Evolutionary conservation across 2,329 filamentous ascomycete genomes (phyloP).

Genomic region (Teratosphaeria gauchensis): DNA sequence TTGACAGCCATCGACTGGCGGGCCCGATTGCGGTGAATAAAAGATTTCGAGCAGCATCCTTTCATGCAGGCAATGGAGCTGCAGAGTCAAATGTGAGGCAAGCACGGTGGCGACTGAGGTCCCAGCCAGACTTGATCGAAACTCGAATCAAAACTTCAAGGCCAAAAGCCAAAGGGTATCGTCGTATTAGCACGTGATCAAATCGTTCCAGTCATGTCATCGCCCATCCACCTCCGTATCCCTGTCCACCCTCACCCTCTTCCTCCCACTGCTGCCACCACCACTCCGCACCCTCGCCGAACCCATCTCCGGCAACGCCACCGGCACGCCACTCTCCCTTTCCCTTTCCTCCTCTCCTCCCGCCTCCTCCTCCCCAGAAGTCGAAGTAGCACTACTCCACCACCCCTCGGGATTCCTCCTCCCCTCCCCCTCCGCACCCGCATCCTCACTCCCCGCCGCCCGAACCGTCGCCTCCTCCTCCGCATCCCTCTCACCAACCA

Average conservation of each 20-base stretch:
- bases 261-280: background rate
- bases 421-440: background rate
- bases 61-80: too few species aligned
- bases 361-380: background rate
- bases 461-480: background rate
- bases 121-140: too few species aligned
- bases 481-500: background rate
- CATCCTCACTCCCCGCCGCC: background rate
- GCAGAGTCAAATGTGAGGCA: too few species aligned
- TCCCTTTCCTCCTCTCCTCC: background rate
- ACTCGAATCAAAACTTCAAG: too few species aligned
- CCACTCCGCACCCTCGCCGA: background rate
- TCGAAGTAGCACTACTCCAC: conserved; percentile 4
- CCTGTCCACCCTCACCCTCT: background rate
- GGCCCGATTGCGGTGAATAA: too few species aligned
- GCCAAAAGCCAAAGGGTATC: too few species aligned
- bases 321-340: background rate
- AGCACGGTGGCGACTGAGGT: too few species aligned
- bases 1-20: too few species aligned
- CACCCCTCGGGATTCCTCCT: conserved; percentile 8
- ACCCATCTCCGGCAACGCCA: background rate
- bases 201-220: too few species aligned
- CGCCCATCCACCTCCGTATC: background rate
- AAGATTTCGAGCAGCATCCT: too few species aligned
- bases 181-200: too few species aligned